Conservation (phyloP, 257 asterid genomes). For the Euphrasia confusa region DNA sequence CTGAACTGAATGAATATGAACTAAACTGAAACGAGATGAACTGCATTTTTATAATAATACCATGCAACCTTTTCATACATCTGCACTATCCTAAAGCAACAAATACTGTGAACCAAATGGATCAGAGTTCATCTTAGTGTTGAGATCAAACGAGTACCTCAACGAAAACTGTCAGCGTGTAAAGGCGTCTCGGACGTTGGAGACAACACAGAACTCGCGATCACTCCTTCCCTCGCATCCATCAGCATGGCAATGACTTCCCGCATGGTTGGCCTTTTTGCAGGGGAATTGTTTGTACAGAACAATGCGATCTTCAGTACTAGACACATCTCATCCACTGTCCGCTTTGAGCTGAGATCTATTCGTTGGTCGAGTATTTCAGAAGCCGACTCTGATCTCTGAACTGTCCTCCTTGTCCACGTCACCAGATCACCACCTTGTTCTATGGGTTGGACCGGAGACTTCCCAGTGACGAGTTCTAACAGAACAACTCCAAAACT, state of each 20-base stretch:
- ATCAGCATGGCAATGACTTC: conserved; percentile 72
- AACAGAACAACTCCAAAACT: conserved; percentile 81
- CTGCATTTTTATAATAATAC: too few species aligned
- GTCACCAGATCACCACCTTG: conserved; percentile 74
- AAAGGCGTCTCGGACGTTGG: conserved; percentile 73
- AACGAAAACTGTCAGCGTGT: conserved; percentile 38
- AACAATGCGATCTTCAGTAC: conserved; percentile 79
- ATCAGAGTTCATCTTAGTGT: too few species aligned
- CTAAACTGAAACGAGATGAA: background rate
- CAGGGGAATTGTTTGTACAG: conserved; percentile 77
- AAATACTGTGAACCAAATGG: too few species aligned
- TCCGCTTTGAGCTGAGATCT: conserved; percentile 46
- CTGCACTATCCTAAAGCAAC: too few species aligned
- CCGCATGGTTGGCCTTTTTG: conserved; percentile 76
- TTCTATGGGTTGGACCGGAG: conserved; percentile 83
- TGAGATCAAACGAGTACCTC: conserved; percentile 14
- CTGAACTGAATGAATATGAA: too few species aligned
- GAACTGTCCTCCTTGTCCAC: conserved; percentile 60
- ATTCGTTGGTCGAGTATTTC: conserved; percentile 61
- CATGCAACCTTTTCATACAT: too few species aligned
- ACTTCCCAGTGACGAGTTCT: conserved; percentile 67
- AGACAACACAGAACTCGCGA: conserved; percentile 35
- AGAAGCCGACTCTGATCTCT: conserved; percentile 31
- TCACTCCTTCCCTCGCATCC: conserved; percentile 48
- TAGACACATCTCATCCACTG: conserved; percentile 60